These are phyloP conservation scores for Gamarada debralockiae DNA, from an alignment of 495 filamentous ascomycete species.

Conservation along the genomic window DNA sequence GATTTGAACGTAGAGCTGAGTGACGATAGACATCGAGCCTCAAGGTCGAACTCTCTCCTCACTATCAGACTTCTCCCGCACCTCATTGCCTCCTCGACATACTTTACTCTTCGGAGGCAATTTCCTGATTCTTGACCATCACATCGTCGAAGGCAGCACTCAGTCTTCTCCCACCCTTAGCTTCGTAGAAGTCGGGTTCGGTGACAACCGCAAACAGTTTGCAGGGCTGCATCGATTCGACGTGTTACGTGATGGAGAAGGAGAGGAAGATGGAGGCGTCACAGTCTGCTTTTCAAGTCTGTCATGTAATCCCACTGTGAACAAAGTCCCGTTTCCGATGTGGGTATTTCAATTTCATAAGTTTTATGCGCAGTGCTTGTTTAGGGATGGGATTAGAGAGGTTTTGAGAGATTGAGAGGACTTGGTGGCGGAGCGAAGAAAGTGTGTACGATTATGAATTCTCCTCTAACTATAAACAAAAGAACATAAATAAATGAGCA, in stretches of 20 bases:
- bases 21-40: background rate
- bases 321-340: background rate
- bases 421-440: no score
- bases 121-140: slow-evolving; percentile 17
- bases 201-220: slow-evolving; percentile 4
- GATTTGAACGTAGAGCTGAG: no score
- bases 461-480: no score
- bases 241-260: slow-evolving; percentile 2
- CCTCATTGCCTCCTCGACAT: slow-evolving; percentile 3
- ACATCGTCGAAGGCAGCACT: no score
- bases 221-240: slow-evolving; percentile 14
- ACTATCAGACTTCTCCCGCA: background rate
- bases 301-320: slow-evolving; percentile 1
- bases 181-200: slow-evolving; percentile 12
- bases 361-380: slow-evolving; percentile 14
- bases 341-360: slow-evolving; percentile 14
- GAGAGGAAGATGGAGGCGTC: background rate
- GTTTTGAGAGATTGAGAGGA: slow-evolving; percentile 8
- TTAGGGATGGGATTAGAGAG: slow-evolving; percentile 16
- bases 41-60: background rate
- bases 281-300: slow-evolving; percentile 5
- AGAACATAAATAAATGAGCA: no score
- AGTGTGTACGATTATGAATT: no score
- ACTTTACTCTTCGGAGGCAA: slow-evolving; percentile 11
- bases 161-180: background rate